A percentile compares a stretch with the other conserved stretches of the same genome.
Conservation (phyloP, 2,329 filamentous ascomycete species). For the Sporothrix mexicana region DNA sequence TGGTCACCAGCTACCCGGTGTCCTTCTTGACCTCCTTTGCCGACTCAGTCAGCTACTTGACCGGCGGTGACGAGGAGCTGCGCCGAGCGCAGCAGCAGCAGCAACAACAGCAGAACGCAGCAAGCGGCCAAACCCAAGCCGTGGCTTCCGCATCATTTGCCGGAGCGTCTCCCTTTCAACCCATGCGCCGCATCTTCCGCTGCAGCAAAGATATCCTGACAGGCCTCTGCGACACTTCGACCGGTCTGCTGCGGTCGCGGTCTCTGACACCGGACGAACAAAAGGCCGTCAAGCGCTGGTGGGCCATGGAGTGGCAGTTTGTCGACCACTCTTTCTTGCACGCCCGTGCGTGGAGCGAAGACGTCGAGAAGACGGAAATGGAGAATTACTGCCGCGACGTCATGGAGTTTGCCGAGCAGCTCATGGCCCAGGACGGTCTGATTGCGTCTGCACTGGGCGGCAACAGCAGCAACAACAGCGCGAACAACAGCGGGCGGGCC, state of each 20-base stretch:
- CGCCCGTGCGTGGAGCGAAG: conserved; percentile 82
- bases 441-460: conserved; percentile 71
- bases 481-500: conserved; percentile 35
- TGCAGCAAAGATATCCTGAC: conserved; percentile 63
- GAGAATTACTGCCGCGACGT: conserved; percentile 92
- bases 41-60: conserved; percentile 51
- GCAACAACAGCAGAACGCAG: too few species aligned
- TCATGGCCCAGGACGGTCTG: conserved; percentile 84
- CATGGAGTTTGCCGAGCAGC: conserved; percentile 88
- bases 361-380: conserved; percentile 74
- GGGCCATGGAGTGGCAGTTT: conserved; percentile 82
- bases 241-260: conserved; percentile 61
- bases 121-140: too few species aligned
- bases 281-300: conserved; percentile 74
- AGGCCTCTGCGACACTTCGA: conserved; percentile 61
- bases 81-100: not conserved
- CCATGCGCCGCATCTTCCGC: conserved; percentile 62
- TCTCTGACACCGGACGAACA: conserved; percentile 66
- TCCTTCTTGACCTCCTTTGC: conserved; percentile 54
- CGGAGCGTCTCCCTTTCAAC: conserved; percentile 57
- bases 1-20: conserved; percentile 54
- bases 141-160: conserved; percentile 39
- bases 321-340: conserved; percentile 80
- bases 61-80: conserved; percentile 39
- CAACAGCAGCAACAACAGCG: conserved; percentile 38